Evolutionary conservation across 257 asterid genomes (phyloP), one percentile per base, ranked within the genome.

Genomic region (Striga asiatica): DNA sequence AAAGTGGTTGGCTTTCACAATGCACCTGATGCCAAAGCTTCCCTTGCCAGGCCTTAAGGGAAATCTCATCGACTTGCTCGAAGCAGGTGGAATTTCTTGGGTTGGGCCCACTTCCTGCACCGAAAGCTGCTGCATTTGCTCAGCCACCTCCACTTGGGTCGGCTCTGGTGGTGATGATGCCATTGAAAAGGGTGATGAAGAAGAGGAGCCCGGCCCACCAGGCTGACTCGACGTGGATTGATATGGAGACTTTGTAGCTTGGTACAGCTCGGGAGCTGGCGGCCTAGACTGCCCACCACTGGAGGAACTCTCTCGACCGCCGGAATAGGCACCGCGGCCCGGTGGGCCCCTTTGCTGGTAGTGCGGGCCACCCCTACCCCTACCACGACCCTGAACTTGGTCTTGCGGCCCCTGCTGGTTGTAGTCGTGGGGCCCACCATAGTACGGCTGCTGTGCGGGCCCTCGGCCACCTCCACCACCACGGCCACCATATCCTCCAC

Each of bases 1-100:
- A 62, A 85, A 82, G 67, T 85, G 95, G 43, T 85, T 85, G 6
- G 95, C 95, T 71, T 85, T 85, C 34, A 85, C 95, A 9, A 76
- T 46, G 58, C 93, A 82, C 56, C 45, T 85, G 1, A 39, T 58
- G n/a, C 95, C 95, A n/a, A n/a, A n/a, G n/a, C 39, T 21, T 34
- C 48, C 95, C 71, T 71, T 80, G 50, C 89, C 93, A 13, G 95
- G 93, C 27, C 95, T 81, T 37, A 57, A 74, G 18, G 95, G 95
- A 54, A 85, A 82, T 51, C 83, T 76, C 65, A 80, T 52, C 1
- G 89, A 63, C 67, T 80, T 85, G 83, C 89, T 80, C 0, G 95
- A 85, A 3, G 80, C 78, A 3, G 56, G 56, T 50, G 2, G 38
- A n/a, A 50, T 13, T 50, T 78, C 74, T 49, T 79, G 78, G 64